A percentile compares a stretch with the other conserved stretches of the same genome.
Evolutionary conservation across 148 eudicot species (phyloP).

Genomic region (Gaultheria prostrata): DNA sequence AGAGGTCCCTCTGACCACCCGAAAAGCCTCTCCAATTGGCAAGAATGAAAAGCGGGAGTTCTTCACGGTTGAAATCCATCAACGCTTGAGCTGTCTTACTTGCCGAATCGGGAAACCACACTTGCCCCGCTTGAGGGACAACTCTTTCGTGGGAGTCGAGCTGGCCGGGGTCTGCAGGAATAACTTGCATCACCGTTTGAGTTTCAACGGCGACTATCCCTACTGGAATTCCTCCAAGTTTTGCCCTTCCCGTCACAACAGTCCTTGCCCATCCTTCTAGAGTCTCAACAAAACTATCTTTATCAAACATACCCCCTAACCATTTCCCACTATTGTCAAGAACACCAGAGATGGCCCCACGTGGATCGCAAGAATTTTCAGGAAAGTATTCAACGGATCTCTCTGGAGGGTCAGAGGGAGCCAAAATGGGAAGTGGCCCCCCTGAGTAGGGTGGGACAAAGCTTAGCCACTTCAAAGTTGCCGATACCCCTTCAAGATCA

Average conservation of each 20-base stretch:
- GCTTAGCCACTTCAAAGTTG: conserved; percentile 92
- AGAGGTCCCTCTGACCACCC: conserved; percentile 95
- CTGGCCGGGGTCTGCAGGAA: conserved; percentile 98
- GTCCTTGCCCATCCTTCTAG: conserved; percentile 99
- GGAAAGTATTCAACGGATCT: conserved; percentile 81
- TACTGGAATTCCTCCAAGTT: conserved; percentile 96
- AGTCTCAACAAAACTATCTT: conserved; percentile 85
- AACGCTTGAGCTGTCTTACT: conserved; percentile 95
- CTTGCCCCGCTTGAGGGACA: conserved; percentile 99
- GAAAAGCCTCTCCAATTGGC: conserved; percentile 99
- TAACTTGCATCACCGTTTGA: conserved; percentile 93
- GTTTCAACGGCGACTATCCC: conserved; percentile 97
- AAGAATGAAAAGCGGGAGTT: conserved; percentile 89
- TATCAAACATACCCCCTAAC: conserved; percentile 93
- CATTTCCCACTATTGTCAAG: conserved; percentile 63
- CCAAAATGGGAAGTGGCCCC: conserved; percentile 86
- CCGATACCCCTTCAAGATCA: conserved; percentile 88
- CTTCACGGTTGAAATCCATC: conserved; percentile 94
- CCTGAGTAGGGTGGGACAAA: conserved; percentile 73
- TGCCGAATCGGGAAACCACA: conserved; percentile 99
- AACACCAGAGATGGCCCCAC: conserved; percentile 78
- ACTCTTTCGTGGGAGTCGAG: conserved; percentile 94
- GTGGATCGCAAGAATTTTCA: conserved; percentile 91
- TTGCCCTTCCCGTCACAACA: conserved; percentile 97
- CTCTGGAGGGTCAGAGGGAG: conserved; percentile 69